Percentiles rank a stretch among this genome's conserved stretches.
These are phyloP conservation scores for Malania oleifera DNA, from an alignment of 164 flowering plant genomes.

Conservation along the genomic window DNA sequence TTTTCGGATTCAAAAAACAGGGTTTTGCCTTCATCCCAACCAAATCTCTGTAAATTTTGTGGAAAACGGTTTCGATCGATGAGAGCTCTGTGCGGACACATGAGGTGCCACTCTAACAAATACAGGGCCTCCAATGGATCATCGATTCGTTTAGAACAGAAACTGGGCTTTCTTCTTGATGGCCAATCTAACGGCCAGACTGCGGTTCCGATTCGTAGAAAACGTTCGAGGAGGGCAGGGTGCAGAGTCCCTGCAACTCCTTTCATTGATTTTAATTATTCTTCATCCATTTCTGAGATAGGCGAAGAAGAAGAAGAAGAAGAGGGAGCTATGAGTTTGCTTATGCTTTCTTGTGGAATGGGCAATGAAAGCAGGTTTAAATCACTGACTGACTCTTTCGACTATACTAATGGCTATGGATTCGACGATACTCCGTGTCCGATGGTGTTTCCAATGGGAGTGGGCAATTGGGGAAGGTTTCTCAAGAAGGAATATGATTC, in stretches of 20 bases:
- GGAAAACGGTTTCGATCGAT: slow-evolving; percentile 30
- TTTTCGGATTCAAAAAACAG: slow-evolving; percentile 14
- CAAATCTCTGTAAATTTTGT: slow-evolving; percentile 29
- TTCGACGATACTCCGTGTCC: slow-evolving; percentile 1
- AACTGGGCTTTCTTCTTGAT: neutral
- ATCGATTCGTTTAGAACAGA: neutral
- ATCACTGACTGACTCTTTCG: slow-evolving; percentile 7
- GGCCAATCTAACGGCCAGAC: slow-evolving; percentile 12
- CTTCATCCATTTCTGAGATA: slow-evolving; percentile 14
- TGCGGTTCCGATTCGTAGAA: slow-evolving; percentile 16
- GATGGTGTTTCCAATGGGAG: too few species aligned
- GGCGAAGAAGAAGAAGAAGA: slow-evolving; percentile 26
- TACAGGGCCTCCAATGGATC: neutral
- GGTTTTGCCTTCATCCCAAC: neutral
- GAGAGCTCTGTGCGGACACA: slow-evolving; percentile 39
- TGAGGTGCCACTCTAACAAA: slow-evolving; percentile 31
- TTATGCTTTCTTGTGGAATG: slow-evolving; percentile 38
- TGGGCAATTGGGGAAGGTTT: too few species aligned
- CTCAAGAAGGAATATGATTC: too few species aligned
- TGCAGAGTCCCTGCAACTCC: slow-evolving; percentile 15
- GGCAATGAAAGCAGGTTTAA: slow-evolving; percentile 3
- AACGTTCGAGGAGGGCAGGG: slow-evolving; percentile 28
- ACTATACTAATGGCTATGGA: neutral
- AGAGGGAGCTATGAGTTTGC: slow-evolving; percentile 30
- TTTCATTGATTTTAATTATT: slow-evolving; percentile 19